Evolutionary conservation across 768 basidiomycete genomes (phyloP).

Genomic region (Leucogyrophana mollusca): DNA sequence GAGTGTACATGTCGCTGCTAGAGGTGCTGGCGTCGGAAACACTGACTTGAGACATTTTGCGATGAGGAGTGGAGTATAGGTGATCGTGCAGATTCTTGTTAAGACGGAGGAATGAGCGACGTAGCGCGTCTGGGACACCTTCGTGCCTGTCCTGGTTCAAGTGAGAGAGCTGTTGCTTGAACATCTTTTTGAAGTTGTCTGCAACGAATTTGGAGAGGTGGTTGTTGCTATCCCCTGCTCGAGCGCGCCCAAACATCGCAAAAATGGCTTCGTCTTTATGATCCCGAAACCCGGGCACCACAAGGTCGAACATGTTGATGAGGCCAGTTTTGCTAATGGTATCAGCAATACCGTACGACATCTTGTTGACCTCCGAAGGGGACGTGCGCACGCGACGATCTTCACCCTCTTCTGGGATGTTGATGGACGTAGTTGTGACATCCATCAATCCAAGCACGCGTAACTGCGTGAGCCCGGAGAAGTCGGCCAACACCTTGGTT

Average conservation of each 20-base stretch:
- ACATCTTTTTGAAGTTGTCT: slow-evolving; percentile 70
- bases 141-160: slow-evolving; percentile 46
- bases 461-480: slow-evolving; percentile 81
- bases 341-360: slow-evolving; percentile 97
- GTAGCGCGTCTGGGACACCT: slow-evolving; percentile 70
- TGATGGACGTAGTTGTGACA: slow-evolving; percentile 67
- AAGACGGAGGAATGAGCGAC: slow-evolving; percentile 83
- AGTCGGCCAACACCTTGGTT: slow-evolving; percentile 67
- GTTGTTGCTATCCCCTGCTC: slow-evolving; percentile 57
- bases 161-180: slow-evolving; percentile 55
- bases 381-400: slow-evolving; percentile 93
- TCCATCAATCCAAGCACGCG: slow-evolving; percentile 97
- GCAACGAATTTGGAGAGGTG: slow-evolving; percentile 80
- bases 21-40: slow-evolving; percentile 33
- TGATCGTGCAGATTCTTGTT: slow-evolving; percentile 80
- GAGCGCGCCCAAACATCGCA: slow-evolving; percentile 89
- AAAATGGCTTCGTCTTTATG: slow-evolving; percentile 83
- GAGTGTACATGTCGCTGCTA: slow-evolving; percentile 49
- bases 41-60: slow-evolving; percentile 78
- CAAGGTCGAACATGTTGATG: slow-evolving; percentile 89
- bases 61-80: slow-evolving; percentile 45
- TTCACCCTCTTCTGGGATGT: slow-evolving; percentile 81
- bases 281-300: slow-evolving; percentile 80
- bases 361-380: slow-evolving; percentile 79
- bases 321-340: slow-evolving; percentile 78